A percentile compares a stretch with the other conserved stretches of the same genome.
Evolutionary conservation across 1,284 basidiomycete species (phyloP).

Genomic region (Macrocystidia cucumis): DNA sequence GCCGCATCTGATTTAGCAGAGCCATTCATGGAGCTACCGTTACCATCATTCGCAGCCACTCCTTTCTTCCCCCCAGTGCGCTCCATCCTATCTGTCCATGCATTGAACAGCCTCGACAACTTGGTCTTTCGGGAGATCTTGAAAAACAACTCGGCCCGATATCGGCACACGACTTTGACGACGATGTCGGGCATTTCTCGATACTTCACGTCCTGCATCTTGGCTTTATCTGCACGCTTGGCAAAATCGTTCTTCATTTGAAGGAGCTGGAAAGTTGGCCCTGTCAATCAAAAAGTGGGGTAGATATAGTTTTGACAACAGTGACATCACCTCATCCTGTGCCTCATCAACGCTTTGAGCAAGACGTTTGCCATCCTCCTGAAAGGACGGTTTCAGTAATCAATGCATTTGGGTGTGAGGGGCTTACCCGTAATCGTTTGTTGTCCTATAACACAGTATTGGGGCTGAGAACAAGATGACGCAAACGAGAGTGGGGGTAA

Average conservation of each 20-base stretch:
- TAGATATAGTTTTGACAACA: slow-evolving; percentile 5
- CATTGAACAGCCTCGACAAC: slow-evolving; percentile 67
- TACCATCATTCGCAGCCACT: slow-evolving; percentile 19
- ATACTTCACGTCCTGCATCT: slow-evolving; percentile 66
- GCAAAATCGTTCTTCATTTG: slow-evolving; percentile 75
- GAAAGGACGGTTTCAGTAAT: slow-evolving; percentile 11
- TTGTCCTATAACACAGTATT: slow-evolving; percentile 52
- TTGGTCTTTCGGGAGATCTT: slow-evolving; percentile 84
- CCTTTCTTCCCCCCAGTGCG: slow-evolving; percentile 31
- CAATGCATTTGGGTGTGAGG: slow-evolving; percentile 7
- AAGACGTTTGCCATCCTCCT: slow-evolving; percentile 79
- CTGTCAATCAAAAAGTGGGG: too few species aligned
- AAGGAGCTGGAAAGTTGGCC: slow-evolving; percentile 43
- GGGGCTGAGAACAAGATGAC: too few species aligned
- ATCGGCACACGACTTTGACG: slow-evolving; percentile 78
- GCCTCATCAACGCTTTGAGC: slow-evolving; percentile 74
- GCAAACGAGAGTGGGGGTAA: slow-evolving; percentile 6
- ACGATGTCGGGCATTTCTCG: slow-evolving; percentile 77
- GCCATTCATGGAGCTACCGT: slow-evolving; percentile 29
- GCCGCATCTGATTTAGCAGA: slow-evolving; percentile 35
- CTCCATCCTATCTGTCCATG: slow-evolving; percentile 86
- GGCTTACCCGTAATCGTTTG: slow-evolving; percentile 69
- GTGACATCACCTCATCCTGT: slow-evolving; percentile 58
- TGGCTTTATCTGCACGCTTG: slow-evolving; percentile 67
- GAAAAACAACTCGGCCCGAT: slow-evolving; percentile 82